phyloP scores from a whole-genome alignment of 2,329 filamentous ascomycete genomes.

The Fusarium devonianum region DNA sequence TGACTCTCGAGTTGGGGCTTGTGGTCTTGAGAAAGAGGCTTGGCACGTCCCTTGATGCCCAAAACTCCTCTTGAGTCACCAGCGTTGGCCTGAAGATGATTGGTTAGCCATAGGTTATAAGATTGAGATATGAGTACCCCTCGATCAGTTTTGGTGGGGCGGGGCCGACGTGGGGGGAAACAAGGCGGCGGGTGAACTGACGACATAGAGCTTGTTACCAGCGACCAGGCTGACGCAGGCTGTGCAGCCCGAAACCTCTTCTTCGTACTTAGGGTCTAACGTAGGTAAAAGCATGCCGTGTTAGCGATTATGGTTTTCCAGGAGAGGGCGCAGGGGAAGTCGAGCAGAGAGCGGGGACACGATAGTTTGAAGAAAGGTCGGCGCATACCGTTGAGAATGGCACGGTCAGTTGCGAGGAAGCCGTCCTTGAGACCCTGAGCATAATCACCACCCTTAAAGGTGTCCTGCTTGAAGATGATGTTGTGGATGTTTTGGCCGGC shows the following conservation, averaged over 20 bases:
- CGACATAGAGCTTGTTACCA: constrained; percentile 91
- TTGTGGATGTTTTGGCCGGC: constrained; percentile 91
- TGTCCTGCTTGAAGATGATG: constrained; percentile 93
- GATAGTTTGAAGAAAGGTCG: constrained; percentile 11
- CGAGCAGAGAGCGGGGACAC: constrained; percentile 14
- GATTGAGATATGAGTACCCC: constrained; percentile 19
- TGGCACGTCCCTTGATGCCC: constrained; percentile 95
- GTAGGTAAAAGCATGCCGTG: constrained; percentile 12
- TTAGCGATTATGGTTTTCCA: constrained; percentile 22
- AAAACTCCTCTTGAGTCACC: constrained; percentile 95
- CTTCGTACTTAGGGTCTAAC: constrained; percentile 92
- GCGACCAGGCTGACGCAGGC: constrained; percentile 91
- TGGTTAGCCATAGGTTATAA: constrained; percentile 29
- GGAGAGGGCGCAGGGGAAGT: constrained; percentile 1
- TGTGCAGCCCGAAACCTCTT: constrained; percentile 97
- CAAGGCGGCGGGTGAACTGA: constrained; percentile 60
- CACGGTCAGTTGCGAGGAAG: constrained; percentile 93
- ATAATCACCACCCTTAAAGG: constrained; percentile 89
- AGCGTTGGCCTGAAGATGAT: constrained; percentile 78
- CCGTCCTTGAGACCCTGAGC: constrained; percentile 97
- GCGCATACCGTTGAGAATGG: constrained; percentile 86
- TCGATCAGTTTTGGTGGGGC: constrained; percentile 22
- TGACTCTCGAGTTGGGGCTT: constrained; percentile 97
- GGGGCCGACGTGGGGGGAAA: constrained; percentile 22
- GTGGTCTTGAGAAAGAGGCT: constrained; percentile 98